phyloP scores from a whole-genome alignment of 1,284 basidiomycete species.

The Puccinia polysora region DNA sequence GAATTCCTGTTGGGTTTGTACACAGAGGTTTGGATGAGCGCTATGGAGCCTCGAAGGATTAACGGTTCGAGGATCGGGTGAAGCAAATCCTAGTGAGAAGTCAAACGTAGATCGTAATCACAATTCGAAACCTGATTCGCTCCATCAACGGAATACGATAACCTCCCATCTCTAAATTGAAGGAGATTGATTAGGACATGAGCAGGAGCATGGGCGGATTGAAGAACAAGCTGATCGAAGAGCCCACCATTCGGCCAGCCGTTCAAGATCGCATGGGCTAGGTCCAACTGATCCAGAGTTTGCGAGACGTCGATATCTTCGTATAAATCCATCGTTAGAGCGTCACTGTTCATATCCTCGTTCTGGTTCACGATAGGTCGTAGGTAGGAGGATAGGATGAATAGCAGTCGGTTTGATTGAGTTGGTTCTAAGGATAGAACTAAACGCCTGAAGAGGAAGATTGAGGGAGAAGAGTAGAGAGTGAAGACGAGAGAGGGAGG shows the following conservation, averaged over 20 bases:
- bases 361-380: conserved; percentile 12
- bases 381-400: too few species aligned
- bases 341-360: conserved; percentile 31
- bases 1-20: conserved; percentile 7
- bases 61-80: too few species aligned
- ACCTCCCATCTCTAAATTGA: neutral
- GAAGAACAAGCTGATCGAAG: neutral
- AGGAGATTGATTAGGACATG: neutral
- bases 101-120: too few species aligned
- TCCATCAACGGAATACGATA: conserved; percentile 36
- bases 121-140: conserved; percentile 34
- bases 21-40: neutral
- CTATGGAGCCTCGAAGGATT: neutral
- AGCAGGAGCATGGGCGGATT: neutral
- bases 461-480: too few species aligned
- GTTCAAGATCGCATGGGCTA: conserved; percentile 25
- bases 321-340: conserved; percentile 20
- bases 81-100: too few species aligned
- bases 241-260: conserved; percentile 14
- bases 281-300: conserved; percentile 20
- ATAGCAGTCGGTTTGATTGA: too few species aligned
- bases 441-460: too few species aligned
- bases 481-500: too few species aligned
- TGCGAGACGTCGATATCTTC: conserved; percentile 30
- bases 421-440: conserved; percentile 33